Evolutionary conservation across 1,284 basidiomycete species (phyloP).

Genomic region (Fomitopsis schrenkii): DNA sequence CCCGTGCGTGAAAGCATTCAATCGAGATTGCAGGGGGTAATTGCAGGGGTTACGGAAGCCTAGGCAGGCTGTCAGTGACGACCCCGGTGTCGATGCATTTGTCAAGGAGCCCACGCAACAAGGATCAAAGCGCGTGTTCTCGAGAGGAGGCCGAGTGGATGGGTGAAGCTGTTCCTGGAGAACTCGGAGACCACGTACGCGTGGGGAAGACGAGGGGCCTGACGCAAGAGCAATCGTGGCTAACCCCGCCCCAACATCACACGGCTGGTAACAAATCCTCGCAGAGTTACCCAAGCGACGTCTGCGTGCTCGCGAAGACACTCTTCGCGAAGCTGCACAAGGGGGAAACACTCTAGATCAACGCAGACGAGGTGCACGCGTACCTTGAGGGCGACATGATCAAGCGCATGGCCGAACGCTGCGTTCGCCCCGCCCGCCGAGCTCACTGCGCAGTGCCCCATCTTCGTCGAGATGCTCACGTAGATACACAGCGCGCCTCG

Average conservation of each 20-base stretch:
- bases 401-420: no score
- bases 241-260: no score
- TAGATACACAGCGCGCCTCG: constrained; percentile 71
- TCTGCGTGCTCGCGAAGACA: constrained; percentile 82
- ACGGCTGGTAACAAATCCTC: no score
- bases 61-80: constrained; percentile 18
- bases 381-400: constrained; percentile 95
- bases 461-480: constrained; percentile 86
- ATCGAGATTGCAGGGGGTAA: constrained; percentile 61
- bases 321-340: constrained; percentile 77
- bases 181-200: constrained; percentile 11
- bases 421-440: no score
- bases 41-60: no score
- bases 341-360: constrained; percentile 90
- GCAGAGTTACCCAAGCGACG: constrained; percentile 83
- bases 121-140: constrained; percentile 72
- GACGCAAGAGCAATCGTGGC: constrained; percentile 42
- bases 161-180: constrained; percentile 10
- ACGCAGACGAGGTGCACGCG: constrained; percentile 95
- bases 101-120: constrained; percentile 33
- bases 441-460: constrained; percentile 85
- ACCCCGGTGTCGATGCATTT: constrained; percentile 2
- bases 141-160: constrained; percentile 33
- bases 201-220: constrained; percentile 7
- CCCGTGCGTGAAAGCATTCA: constrained; percentile 48